Evolutionary conservation across 768 basidiomycete species (phyloP), one percentile per base, ranked within the genome.

Genomic region (Amanita phalloides): DNA sequence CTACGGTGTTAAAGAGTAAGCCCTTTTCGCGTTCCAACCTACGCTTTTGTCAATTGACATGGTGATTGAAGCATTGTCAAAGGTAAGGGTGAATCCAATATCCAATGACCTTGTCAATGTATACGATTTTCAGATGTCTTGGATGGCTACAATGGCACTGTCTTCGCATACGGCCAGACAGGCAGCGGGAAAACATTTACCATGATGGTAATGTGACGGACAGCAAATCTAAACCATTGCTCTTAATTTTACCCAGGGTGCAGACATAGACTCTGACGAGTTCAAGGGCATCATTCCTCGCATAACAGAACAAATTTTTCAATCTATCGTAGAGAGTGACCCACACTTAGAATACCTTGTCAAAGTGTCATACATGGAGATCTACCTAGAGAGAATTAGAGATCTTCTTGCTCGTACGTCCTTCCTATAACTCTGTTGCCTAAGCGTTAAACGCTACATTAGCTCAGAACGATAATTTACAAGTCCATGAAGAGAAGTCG

Each of bases 301-400:
- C 50, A 97, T 99, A 57, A 95, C 95, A 3, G 94, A 99, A 66
- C 96, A 99, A 67, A 96, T 99, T 64, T 99, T 99, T 68, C 89
- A 93, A 57, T 92, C 92, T 46, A 99, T 99, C 64, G 85, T 96
- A 53, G 84, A 92, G 62, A 95, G 93, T 51, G 95, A 97, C 58
- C 79, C 89, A 33, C 90, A 91, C 66, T 72, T 99, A 53, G 96
- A 99, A 68, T 99, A 99, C 66, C 82, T 97, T 57, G 96, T 99
- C 66, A 99, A 99, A 71, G 96, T 97, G 48, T 96, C 92, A 33
- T 99, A 98, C 68, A 97, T 99, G 95, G 96, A 99, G 71, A 98
- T 99, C 54, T 99, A 99, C 68, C 77, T 98, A 55, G 96, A 99
- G 68, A 82, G 86, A 56, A 91, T 99, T 58, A 79, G 94, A 48